These are phyloP conservation scores for Talaromyces sp. DNA, from an alignment of 2,329 filamentous ascomycete genomes.

Conservation along the genomic window DNA sequence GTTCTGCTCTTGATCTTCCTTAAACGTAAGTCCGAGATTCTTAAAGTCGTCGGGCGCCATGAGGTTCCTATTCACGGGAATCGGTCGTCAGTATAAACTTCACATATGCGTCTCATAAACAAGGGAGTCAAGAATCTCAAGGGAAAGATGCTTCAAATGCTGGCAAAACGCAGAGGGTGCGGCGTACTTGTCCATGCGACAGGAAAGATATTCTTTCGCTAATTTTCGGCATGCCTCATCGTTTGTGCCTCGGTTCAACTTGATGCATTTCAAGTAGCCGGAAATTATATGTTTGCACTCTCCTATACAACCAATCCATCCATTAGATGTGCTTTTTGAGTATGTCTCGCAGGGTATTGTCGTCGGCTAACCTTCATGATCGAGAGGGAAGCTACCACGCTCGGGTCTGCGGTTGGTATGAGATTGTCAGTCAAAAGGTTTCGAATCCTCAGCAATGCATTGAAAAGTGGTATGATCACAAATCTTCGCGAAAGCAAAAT, in stretches of 20 bases:
- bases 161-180: neutral
- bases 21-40: constrained; percentile 78
- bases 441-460: neutral
- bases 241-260: constrained; percentile 79
- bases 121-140: neutral
- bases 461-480: no score
- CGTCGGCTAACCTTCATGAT: constrained; percentile 71
- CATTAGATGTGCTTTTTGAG: neutral
- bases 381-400: constrained; percentile 91
- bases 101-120: no score
- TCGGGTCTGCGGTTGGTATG: constrained; percentile 65
- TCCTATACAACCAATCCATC: constrained; percentile 53
- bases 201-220: constrained; percentile 85
- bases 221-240: constrained; percentile 81
- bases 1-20: constrained; percentile 37
- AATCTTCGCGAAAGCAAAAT: no score
- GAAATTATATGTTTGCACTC: constrained; percentile 92
- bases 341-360: neutral
- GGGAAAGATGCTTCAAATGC: neutral
- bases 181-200: constrained; percentile 89
- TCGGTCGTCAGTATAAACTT: neutral
- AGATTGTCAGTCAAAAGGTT: constrained; percentile 8
- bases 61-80: constrained; percentile 65
- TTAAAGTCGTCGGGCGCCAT: constrained; percentile 96
- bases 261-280: constrained; percentile 83